Percentiles rank a stretch among this genome's conserved stretches.
These are phyloP conservation scores for Tremella yokohamensis DNA, from an alignment of 768 basidiomycete genomes.

Conservation along the genomic window DNA sequence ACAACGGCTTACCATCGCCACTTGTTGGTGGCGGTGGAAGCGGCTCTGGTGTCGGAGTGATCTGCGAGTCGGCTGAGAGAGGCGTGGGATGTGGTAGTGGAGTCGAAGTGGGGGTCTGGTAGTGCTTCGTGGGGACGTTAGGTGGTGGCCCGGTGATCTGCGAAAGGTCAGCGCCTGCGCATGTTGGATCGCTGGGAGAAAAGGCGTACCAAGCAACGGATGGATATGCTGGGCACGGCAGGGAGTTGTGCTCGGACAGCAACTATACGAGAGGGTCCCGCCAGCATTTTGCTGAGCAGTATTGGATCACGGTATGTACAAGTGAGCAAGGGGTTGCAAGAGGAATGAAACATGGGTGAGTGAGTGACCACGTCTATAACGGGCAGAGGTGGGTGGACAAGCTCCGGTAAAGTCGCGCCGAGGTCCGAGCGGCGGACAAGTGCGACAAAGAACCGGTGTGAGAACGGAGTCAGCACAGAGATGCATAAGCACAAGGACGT, in stretches of 20 bases:
- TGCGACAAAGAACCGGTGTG: no score
- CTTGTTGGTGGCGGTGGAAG: background rate
- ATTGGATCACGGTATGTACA: no score
- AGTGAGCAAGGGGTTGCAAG: no score
- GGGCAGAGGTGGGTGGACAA: background rate
- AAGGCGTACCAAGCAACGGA: background rate
- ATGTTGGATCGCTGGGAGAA: background rate
- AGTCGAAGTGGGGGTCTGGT: constrained; percentile 32
- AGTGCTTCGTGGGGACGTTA: constrained; percentile 14
- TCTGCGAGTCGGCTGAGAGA: constrained; percentile 16
- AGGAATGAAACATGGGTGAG: no score
- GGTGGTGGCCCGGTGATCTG: constrained; percentile 47
- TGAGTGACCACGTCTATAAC: background rate
- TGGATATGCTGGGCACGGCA: no score
- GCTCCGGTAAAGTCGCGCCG: constrained; percentile 3
- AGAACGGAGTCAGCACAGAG: background rate
- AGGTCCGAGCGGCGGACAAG: constrained; percentile 3
- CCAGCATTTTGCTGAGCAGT: no score
- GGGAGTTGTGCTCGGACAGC: no score
- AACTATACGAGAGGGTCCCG: no score
- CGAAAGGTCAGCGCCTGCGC: background rate
- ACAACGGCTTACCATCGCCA: constrained; percentile 34
- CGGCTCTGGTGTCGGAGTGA: constrained; percentile 2
- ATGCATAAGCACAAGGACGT: background rate
- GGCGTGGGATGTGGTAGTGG: constrained; percentile 32